A percentile compares a stretch with the other conserved stretches of the same genome.
Evolutionary conservation across 2,329 filamentous ascomycete species (phyloP).

Genomic region (Trichoderma sp.): DNA sequence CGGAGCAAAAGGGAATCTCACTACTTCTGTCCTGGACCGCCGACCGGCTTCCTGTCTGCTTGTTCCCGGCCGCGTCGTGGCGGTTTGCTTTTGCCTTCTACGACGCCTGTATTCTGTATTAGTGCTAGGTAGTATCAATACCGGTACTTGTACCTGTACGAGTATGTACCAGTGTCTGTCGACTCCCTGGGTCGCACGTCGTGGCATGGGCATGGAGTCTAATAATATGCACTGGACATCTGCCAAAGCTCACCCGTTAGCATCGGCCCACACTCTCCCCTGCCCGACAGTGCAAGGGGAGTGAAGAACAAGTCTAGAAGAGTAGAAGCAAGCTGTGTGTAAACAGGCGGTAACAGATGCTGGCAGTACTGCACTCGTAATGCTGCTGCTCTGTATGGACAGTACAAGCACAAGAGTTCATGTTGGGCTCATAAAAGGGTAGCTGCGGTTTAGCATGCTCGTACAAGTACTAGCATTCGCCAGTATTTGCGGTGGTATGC

Average conservation of each 20-base stretch:
- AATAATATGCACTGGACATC: background rate
- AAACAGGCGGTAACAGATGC: background rate
- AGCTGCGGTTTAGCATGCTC: background rate
- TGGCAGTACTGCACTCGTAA: background rate
- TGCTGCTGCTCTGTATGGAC: background rate
- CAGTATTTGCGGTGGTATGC: background rate
- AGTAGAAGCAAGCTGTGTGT: background rate
- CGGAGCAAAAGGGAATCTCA: background rate
- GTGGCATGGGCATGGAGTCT: background rate
- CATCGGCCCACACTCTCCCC: conserved; percentile 1
- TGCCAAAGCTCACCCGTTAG: background rate
- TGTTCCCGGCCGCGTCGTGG: conserved; percentile 4
- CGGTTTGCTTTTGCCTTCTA: conserved; percentile 6
- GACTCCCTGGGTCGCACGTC: background rate
- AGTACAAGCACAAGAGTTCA: background rate
- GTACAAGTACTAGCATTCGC: background rate
- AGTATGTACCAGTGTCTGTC: background rate
- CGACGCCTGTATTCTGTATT: background rate
- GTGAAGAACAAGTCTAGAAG: conserved; percentile 12
- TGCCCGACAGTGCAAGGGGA: background rate
- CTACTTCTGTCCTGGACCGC: background rate
- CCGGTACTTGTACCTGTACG: background rate
- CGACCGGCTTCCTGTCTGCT: conserved; percentile 5
- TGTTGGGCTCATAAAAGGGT: background rate
- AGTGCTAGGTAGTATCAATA: background rate